Conservation (phyloP, 441 rosid species). For the California macrophylla region DNA sequence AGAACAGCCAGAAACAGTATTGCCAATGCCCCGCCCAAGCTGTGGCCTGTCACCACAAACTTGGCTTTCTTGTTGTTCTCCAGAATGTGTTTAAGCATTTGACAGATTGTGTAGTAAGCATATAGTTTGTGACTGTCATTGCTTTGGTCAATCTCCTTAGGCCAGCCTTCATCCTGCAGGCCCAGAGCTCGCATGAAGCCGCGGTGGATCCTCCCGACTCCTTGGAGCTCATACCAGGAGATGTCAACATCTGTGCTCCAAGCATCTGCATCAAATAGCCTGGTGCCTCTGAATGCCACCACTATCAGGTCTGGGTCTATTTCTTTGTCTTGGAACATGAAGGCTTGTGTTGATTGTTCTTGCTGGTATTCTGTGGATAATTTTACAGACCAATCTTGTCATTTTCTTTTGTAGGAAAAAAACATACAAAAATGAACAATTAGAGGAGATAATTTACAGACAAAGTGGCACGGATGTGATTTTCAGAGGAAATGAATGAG, state of each 20-base stretch:
- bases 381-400: background rate
- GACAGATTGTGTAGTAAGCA: slow-evolving; percentile 49
- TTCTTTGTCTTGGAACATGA: slow-evolving; percentile 35
- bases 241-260: slow-evolving; percentile 68
- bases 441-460: too few relatives aligned
- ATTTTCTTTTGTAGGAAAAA: too few relatives aligned
- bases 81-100: slow-evolving; percentile 30
- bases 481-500: too few relatives aligned
- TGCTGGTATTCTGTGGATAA: background rate
- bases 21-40: slow-evolving; percentile 64
- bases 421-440: too few relatives aligned
- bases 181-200: slow-evolving; percentile 81
- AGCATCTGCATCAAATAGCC: slow-evolving; percentile 53
- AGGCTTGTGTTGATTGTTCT: slow-evolving; percentile 41
- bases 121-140: slow-evolving; percentile 13
- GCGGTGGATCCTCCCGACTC: slow-evolving; percentile 52
- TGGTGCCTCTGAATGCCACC: slow-evolving; percentile 73
- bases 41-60: slow-evolving; percentile 52
- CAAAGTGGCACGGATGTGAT: too few relatives aligned
- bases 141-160: slow-evolving; percentile 19
- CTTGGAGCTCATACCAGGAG: slow-evolving; percentile 60
- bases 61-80: slow-evolving; percentile 25
- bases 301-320: slow-evolving; percentile 37
- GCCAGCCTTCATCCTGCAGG: slow-evolving; percentile 50
- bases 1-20: slow-evolving; percentile 45